phyloP scores from a whole-genome alignment of 2,329 filamentous ascomycete genomes.

The Clarireedia sp. region DNA sequence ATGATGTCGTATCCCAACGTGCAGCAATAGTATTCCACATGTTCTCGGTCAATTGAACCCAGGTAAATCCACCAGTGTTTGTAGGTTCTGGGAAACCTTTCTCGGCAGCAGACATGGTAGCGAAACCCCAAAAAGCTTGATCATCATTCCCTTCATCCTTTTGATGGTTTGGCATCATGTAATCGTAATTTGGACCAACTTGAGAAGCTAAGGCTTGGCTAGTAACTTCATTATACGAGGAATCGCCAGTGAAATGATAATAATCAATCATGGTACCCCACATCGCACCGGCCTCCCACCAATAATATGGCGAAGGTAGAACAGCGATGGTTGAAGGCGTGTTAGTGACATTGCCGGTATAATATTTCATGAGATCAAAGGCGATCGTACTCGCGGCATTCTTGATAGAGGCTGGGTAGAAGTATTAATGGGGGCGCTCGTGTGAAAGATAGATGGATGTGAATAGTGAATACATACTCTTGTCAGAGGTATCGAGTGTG shows the following conservation, averaged over 20 bases:
- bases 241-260: constrained; percentile 57
- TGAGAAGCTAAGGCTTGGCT: constrained; percentile 52
- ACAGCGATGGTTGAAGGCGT: constrained; percentile 49
- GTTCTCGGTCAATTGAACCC: constrained; percentile 60
- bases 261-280: constrained; percentile 66
- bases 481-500: constrained; percentile 1
- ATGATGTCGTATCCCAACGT: constrained; percentile 64
- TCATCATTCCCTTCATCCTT: constrained; percentile 67
- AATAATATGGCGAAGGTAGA: constrained; percentile 57
- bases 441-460: neutral
- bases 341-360: constrained; percentile 52
- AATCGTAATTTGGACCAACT: constrained; percentile 51
- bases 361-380: constrained; percentile 54
- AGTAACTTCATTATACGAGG: constrained; percentile 51
- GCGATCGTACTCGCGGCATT: constrained; percentile 53
- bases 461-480: neutral
- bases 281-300: constrained; percentile 48
- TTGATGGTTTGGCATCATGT: constrained; percentile 47
- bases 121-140: constrained; percentile 66
- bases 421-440: neutral
- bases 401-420: constrained; percentile 48
- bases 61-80: constrained; percentile 44
- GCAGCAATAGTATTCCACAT: constrained; percentile 62
- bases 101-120: constrained; percentile 61
- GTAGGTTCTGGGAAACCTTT: constrained; percentile 56